A percentile compares a stretch with the other conserved stretches of the same genome.
These are phyloP conservation scores for Lepiota subincarnata DNA, from an alignment of 768 basidiomycete genomes.

Conservation along the genomic window DNA sequence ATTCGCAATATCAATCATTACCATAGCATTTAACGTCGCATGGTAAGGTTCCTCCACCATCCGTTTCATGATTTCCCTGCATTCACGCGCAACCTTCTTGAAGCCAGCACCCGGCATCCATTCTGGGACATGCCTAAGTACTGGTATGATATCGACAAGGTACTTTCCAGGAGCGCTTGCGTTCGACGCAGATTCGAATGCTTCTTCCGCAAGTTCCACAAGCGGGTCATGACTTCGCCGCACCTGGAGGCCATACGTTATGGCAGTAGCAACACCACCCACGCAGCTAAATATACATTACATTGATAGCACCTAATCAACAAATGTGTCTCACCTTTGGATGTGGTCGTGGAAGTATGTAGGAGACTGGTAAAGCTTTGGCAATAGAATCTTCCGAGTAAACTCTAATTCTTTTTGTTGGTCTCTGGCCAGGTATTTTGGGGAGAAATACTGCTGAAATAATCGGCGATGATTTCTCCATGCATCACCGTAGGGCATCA, in stretches of 20 bases:
- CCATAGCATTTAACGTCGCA: background rate
- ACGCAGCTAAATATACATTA: background rate
- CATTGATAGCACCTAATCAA: too few species aligned
- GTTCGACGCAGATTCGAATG: background rate
- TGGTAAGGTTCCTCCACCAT: background rate
- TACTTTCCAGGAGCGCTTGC: background rate
- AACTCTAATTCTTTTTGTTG: slow-evolving; percentile 3
- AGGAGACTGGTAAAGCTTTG: background rate
- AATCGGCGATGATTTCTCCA: slow-evolving; percentile 39
- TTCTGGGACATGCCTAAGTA: slow-evolving; percentile 2
- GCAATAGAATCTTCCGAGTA: background rate
- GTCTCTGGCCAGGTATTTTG: background rate
- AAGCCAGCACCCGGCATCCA: slow-evolving; percentile 9
- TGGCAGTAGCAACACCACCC: background rate
- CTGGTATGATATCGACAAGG: slow-evolving; percentile 7
- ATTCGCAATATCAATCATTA: background rate
- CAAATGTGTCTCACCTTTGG: background rate
- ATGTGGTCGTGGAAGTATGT: background rate
- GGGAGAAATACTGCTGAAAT: slow-evolving; percentile 36
- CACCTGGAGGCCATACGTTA: slow-evolving; percentile 1
- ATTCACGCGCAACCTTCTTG: background rate
- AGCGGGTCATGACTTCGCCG: background rate
- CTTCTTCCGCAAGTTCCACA: background rate
- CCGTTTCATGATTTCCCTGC: background rate
- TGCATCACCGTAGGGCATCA: slow-evolving; percentile 14